These are phyloP conservation scores for Diaporthe aspalathi DNA, from an alignment of 2,329 filamentous ascomycete genomes.

Conservation along the genomic window DNA sequence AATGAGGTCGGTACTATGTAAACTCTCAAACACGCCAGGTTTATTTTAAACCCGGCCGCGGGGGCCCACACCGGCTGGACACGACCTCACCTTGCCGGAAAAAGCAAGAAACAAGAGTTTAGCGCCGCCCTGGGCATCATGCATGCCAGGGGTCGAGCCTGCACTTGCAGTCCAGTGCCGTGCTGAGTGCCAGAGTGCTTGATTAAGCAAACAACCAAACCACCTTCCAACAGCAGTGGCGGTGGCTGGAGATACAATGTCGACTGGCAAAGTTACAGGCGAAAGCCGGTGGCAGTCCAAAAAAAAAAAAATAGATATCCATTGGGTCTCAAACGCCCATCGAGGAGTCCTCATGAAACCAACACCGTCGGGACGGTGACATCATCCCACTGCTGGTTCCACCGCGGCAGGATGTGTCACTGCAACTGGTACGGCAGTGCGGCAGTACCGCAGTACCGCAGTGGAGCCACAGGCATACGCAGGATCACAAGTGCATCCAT, in stretches of 20 bases:
- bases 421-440: no score
- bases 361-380: neutral
- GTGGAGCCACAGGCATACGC: neutral
- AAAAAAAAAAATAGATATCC: no score
- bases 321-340: neutral
- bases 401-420: neutral
- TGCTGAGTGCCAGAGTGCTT: no score
- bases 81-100: constrained; percentile 17
- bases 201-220: neutral
- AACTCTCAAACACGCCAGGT: constrained; percentile 8
- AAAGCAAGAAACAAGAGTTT: constrained; percentile 18
- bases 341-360: constrained; percentile 10
- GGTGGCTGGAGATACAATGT: neutral
- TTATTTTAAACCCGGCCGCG: constrained; percentile 6
- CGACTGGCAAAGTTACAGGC: neutral
- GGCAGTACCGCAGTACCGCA: no score
- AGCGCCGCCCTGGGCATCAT: constrained; percentile 24
- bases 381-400: constrained; percentile 2
- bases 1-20: no score
- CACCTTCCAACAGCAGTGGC: no score
- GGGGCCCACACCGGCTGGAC: neutral
- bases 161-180: neutral
- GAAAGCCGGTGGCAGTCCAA: neutral
- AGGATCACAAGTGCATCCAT: no score
- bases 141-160: constrained; percentile 1